A percentile compares a stretch with the other conserved stretches of the same genome.
These are phyloP conservation scores for Saccharomycopsis amapae DNA, from an alignment of 805 yeast species.

Conservation along the genomic window DNA sequence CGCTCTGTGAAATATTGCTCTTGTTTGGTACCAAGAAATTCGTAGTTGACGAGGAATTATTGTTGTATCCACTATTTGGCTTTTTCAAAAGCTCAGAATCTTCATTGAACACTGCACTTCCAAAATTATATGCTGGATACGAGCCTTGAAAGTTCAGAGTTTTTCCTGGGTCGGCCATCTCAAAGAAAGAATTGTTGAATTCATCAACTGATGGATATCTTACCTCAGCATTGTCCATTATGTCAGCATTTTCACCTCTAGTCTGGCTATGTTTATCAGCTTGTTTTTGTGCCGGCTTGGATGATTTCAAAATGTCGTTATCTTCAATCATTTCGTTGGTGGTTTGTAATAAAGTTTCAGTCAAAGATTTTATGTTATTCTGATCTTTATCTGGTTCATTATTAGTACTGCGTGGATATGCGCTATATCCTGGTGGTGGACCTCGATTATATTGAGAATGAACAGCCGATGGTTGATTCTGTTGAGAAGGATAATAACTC, in stretches of 20 bases:
- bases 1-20: constrained; percentile 7
- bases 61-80: too few species aligned
- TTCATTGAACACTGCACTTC: too few species aligned
- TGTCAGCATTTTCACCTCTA: not conserved
- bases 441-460: not conserved
- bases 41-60: too few species aligned
- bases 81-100: too few species aligned
- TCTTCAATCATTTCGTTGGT: constrained; percentile 21
- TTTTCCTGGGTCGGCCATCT: too few species aligned
- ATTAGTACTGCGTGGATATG: not conserved
- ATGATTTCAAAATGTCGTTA: not conserved
- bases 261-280: not conserved
- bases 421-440: not conserved
- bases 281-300: not conserved
- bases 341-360: constrained; percentile 16
- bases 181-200: not conserved
- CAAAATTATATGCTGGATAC: too few species aligned
- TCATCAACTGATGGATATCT: constrained; percentile 16
- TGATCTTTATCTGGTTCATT: not conserved
- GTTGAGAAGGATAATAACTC: too few species aligned
- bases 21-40: constrained; percentile 8
- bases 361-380: constrained; percentile 9
- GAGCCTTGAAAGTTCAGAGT: too few species aligned
- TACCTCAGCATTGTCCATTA: constrained; percentile 4
- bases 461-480: not conserved